Evolutionary conservation across 148 eudicot species (phyloP).

Genomic region (Rheum nobile): DNA sequence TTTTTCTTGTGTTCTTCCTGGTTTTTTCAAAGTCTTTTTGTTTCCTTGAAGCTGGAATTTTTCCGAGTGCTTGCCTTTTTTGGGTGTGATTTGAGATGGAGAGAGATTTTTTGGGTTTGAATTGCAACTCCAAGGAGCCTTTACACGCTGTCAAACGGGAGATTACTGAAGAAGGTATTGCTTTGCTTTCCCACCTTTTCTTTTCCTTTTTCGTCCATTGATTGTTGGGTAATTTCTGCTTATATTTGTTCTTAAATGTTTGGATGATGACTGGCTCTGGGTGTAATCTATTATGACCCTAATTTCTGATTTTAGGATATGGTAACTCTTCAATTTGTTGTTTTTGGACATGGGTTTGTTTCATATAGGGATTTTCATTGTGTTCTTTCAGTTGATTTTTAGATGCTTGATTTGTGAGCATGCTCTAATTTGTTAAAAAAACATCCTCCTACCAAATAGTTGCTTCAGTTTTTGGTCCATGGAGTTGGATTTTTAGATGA

Average conservation of each 20-base stretch:
- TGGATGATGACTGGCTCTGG: neutral
- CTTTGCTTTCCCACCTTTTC: neutral
- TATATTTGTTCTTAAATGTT: neutral
- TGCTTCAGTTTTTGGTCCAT: neutral
- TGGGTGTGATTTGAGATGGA: slow-evolving; percentile 1
- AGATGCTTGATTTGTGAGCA: neutral
- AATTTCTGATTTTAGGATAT: neutral
- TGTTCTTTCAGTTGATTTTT: neutral
- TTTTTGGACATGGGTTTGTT: slow-evolving; percentile 1
- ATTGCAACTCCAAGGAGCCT: neutral
- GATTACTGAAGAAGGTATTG: slow-evolving; percentile 6
- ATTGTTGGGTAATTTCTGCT: neutral
- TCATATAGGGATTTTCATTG: neutral
- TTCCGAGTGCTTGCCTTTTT: neutral
- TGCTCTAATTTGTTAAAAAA: neutral
- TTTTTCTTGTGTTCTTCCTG: neutral
- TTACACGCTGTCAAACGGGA: neutral
- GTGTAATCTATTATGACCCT: neutral
- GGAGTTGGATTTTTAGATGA: neutral
- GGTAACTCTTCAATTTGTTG: neutral
- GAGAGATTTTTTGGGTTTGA: slow-evolving; percentile 7
- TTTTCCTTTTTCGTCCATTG: neutral
- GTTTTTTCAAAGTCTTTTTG: neutral
- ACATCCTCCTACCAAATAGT: neutral
- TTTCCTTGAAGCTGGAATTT: neutral